Percentiles rank a stretch among this genome's conserved stretches.
Conservation (phyloP, 1,284 basidiomycete species). For the Puccinia coronata region DNA sequence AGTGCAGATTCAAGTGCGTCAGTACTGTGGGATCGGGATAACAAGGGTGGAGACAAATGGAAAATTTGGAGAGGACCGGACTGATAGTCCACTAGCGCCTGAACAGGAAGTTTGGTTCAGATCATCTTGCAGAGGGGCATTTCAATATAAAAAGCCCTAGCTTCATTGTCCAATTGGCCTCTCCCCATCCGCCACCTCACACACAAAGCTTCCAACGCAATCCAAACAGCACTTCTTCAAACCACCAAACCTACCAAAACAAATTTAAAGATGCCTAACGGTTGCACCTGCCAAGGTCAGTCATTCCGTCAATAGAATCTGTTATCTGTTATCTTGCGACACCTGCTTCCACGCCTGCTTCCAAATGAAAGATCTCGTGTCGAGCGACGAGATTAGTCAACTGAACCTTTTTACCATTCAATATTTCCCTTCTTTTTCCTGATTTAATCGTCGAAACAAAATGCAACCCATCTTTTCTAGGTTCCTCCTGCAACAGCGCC, state of each 20-base stretch:
- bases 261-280: slow-evolving; percentile 19
- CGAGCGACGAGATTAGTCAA: background rate
- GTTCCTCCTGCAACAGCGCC: slow-evolving; percentile 27
- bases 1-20: background rate
- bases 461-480: no score
- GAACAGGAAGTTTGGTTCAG: background rate
- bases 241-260: background rate
- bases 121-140: background rate
- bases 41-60: slow-evolving; percentile 26
- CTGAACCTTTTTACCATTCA: no score
- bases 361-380: background rate
- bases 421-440: no score
- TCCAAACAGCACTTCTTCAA: background rate
- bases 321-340: no score
- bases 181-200: slow-evolving; percentile 6
- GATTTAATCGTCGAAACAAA: no score
- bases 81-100: background rate
- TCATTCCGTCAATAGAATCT: background rate
- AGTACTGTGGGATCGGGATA: background rate
- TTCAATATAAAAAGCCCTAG: background rate
- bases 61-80: background rate
- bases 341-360: background rate
- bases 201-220: background rate
- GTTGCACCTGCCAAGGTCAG: slow-evolving; percentile 35
- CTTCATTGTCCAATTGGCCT: background rate